Evolutionary conservation across 352 stramenopile genomes (phyloP).

Genomic region (Phytophthora syringae): DNA sequence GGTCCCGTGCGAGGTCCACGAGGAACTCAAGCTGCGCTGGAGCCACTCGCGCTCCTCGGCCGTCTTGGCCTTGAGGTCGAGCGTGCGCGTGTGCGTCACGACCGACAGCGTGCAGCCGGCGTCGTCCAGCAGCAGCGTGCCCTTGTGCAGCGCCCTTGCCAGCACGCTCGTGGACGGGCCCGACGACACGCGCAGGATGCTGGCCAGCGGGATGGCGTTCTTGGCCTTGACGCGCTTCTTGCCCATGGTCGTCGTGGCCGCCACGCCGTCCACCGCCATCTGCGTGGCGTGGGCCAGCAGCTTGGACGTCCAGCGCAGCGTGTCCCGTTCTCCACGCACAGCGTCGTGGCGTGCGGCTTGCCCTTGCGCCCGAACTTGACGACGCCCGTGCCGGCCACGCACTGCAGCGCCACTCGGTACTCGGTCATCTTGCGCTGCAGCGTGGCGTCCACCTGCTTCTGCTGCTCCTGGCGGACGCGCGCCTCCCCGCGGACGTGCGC

Average conservation of each 20-base stretch:
- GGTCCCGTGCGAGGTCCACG: conserved; percentile 71
- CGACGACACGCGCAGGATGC: conserved; percentile 59
- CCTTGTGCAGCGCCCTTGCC: conserved; percentile 71
- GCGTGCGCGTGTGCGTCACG: conserved; percentile 71
- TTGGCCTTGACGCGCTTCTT: conserved; percentile 62
- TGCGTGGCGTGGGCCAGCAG: conserved; percentile 48
- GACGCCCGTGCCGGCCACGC: conserved; percentile 69
- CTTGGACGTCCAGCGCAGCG: conserved; percentile 85
- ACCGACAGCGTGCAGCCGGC: conserved; percentile 81
- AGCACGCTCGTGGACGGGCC: conserved; percentile 74
- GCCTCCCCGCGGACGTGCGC: conserved; percentile 61
- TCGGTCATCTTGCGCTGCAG: conserved; percentile 86
- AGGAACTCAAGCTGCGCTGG: conserved; percentile 76
- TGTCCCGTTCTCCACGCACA: conserved; percentile 85
- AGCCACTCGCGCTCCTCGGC: conserved; percentile 81
- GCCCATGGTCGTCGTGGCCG: conserved; percentile 44
- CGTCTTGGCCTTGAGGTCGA: conserved; percentile 79
- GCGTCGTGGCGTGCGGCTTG: conserved; percentile 71
- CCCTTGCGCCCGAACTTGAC: conserved; percentile 87
- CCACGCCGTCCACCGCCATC: conserved; percentile 34
- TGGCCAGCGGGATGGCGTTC: conserved; percentile 67
- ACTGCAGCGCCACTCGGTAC: conserved; percentile 85
- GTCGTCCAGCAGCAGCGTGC: conserved; percentile 59
- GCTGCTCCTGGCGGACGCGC: conserved; percentile 42
- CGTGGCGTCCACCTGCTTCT: conserved; percentile 54